Evolutionary conservation across 2,329 filamentous ascomycete genomes (phyloP).

Genomic region (Aaosphaeria pasadenensis): DNA sequence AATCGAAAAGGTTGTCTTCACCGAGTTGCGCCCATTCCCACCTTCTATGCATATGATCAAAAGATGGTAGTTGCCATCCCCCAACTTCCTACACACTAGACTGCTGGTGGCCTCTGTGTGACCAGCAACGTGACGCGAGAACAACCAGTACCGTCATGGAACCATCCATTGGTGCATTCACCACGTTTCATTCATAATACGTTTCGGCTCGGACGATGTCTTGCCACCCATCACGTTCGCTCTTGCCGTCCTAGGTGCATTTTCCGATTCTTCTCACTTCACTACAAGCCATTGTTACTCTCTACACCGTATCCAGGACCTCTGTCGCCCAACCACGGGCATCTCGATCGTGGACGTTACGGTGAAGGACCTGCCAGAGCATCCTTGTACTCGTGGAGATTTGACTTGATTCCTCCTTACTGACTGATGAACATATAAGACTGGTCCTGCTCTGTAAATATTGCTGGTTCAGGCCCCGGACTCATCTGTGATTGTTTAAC

Average conservation of each 20-base stretch:
- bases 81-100: constrained; percentile 8
- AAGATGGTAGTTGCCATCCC: constrained; percentile 19
- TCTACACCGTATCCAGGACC: constrained; percentile 19
- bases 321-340: constrained; percentile 7
- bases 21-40: constrained; percentile 3
- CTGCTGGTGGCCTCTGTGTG: constrained; percentile 3
- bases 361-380: constrained; percentile 7
- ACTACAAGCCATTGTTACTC: constrained; percentile 9
- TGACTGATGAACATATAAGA: no score
- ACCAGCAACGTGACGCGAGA: constrained; percentile 5
- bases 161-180: constrained; percentile 15
- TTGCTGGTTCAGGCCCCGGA: not conserved
- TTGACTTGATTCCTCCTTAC: constrained; percentile 3
- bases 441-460: not conserved
- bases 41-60: constrained; percentile 14
- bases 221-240: constrained; percentile 5
- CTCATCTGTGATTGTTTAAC: not conserved
- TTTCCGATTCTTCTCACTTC: not conserved
- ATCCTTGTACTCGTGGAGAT: constrained; percentile 7
- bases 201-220: constrained; percentile 3
- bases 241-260: constrained; percentile 8
- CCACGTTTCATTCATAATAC: constrained; percentile 5
- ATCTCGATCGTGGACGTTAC: no score
- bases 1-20: not conserved
- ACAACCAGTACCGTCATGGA: constrained; percentile 6